These are phyloP conservation scores for Penstemon eatonii DNA, from an alignment of 257 asterid genomes.

Conservation along the genomic window DNA sequence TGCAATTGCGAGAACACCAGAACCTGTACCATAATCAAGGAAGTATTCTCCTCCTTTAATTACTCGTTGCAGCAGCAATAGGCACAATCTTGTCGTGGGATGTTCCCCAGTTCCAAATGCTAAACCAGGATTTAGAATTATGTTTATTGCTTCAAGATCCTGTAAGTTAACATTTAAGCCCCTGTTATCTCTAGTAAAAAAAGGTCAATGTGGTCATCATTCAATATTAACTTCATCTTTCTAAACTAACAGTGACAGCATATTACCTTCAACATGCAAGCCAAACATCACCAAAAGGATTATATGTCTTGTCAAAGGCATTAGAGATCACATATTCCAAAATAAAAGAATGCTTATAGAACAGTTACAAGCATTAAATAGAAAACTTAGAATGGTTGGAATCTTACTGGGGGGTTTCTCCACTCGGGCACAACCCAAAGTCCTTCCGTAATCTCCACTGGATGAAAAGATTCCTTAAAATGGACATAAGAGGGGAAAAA, in stretches of 20 bases:
- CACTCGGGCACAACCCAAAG: slow-evolving; percentile 96
- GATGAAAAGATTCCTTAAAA: slow-evolving; percentile 78
- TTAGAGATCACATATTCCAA: neutral
- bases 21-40: slow-evolving; percentile 95
- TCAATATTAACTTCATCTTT: neutral
- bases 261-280: neutral
- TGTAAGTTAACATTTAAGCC: slow-evolving; percentile 32
- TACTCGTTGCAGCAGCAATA: slow-evolving; percentile 56
- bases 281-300: neutral
- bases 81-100: slow-evolving; percentile 86
- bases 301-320: neutral
- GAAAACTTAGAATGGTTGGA: slow-evolving; percentile 20
- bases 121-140: slow-evolving; percentile 83
- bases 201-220: neutral
- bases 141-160: slow-evolving; percentile 75
- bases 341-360: neutral
- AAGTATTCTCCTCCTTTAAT: slow-evolving; percentile 83
- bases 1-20: slow-evolving; percentile 92
- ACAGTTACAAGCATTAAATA: slow-evolving; percentile 7
- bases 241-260: neutral
- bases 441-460: slow-evolving; percentile 72
- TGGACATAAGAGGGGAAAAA: neutral
- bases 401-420: slow-evolving; percentile 78
- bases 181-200: slow-evolving; percentile 5
- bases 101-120: slow-evolving; percentile 99